phyloP scores from a whole-genome alignment of 2,329 filamentous ascomycete genomes.

The Penicillium sp. region DNA sequence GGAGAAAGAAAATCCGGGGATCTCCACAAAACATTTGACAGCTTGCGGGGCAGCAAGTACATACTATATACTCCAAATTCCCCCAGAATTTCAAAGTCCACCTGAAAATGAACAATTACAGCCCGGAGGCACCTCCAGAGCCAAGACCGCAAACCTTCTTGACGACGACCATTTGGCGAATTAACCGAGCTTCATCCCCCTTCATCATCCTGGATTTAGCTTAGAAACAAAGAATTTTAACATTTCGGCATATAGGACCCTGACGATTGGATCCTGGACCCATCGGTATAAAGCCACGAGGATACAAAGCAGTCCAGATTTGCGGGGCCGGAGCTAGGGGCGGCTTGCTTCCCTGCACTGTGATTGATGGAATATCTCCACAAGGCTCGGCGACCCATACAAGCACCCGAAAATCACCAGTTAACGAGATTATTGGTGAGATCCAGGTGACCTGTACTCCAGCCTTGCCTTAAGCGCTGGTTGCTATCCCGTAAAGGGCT shows the following conservation, averaged over 20 bases:
- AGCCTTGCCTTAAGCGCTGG: background rate
- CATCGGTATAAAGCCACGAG: background rate
- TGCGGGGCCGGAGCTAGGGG: background rate
- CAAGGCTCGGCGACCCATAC: background rate
- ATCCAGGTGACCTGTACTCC: background rate
- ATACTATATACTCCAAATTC: constrained; percentile 13
- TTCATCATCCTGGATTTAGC: background rate
- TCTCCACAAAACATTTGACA: constrained; percentile 11
- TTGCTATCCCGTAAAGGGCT: background rate
- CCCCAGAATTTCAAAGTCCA: background rate
- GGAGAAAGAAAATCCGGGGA: constrained; percentile 26
- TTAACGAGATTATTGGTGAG: background rate
- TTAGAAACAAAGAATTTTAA: background rate
- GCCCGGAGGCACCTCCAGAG: constrained; percentile 5
- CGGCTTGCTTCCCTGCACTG: background rate
- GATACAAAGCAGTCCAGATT: background rate
- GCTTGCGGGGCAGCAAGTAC: constrained; percentile 6
- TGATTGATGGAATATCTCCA: constrained; percentile 24
- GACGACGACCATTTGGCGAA: background rate
- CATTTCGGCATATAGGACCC: background rate
- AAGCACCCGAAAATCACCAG: background rate
- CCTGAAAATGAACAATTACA: background rate
- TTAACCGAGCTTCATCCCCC: background rate
- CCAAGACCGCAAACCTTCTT: background rate
- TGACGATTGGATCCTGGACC: background rate